Percentiles rank a stretch among this genome's conserved stretches.
phyloP scores from a whole-genome alignment of 2,329 filamentous ascomycete species.

The Triangularia verruculosa region DNA sequence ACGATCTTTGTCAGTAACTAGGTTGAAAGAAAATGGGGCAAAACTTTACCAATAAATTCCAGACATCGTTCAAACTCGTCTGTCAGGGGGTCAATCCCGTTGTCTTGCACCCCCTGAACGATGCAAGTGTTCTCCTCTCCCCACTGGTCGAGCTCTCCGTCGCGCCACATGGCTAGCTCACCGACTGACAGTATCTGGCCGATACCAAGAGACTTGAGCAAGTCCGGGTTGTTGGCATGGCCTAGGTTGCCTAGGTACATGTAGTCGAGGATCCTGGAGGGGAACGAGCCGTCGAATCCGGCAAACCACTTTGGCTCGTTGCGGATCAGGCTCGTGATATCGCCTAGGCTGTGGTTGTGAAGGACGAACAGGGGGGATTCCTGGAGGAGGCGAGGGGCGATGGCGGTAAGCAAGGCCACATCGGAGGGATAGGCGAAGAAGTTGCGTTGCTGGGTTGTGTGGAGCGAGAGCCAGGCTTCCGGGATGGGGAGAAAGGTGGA shows the following conservation, averaged over 20 bases:
- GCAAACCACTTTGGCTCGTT: slow-evolving; percentile 76
- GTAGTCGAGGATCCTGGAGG: slow-evolving; percentile 83
- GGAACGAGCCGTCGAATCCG: slow-evolving; percentile 83
- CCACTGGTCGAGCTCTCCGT: slow-evolving; percentile 69
- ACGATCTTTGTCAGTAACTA: slow-evolving; percentile 16
- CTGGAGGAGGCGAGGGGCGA: slow-evolving; percentile 71
- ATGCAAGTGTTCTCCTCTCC: slow-evolving; percentile 74
- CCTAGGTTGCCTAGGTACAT: slow-evolving; percentile 94
- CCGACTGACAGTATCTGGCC: slow-evolving; percentile 87
- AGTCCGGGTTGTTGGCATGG: slow-evolving; percentile 89
- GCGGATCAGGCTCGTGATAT: slow-evolving; percentile 52
- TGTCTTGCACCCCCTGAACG: slow-evolving; percentile 88
- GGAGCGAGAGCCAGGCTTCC: slow-evolving; percentile 82
- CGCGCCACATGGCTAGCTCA: slow-evolving; percentile 78
- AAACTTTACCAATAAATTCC: slow-evolving; percentile 79
- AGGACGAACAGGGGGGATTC: slow-evolving; percentile 55
- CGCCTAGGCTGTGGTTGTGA: slow-evolving; percentile 41
- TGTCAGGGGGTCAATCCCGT: slow-evolving; percentile 89
- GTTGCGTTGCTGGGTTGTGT: slow-evolving; percentile 77
- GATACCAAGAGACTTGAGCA: slow-evolving; percentile 78
- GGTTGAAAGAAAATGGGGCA: not conserved
- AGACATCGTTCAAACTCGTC: slow-evolving; percentile 83
- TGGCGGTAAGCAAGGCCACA: slow-evolving; percentile 73
- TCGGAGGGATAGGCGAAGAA: slow-evolving; percentile 96
- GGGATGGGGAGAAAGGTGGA: slow-evolving; percentile 77